Evolutionary conservation across 768 basidiomycete species (phyloP).

Genomic region (Tulasnella calospora): DNA sequence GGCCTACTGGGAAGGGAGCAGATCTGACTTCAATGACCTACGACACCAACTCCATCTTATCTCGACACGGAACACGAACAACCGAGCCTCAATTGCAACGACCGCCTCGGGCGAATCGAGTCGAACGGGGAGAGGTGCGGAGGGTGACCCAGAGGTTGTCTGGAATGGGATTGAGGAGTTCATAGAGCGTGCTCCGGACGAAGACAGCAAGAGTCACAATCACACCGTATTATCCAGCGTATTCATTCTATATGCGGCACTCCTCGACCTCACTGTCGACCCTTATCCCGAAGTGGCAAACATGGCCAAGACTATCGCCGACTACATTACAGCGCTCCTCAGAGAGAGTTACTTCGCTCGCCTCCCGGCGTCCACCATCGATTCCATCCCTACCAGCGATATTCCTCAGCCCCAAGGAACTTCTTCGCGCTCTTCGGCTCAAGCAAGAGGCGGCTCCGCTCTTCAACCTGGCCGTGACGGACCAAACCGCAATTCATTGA

Average conservation of each 20-base stretch:
- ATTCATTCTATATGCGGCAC: slow-evolving; percentile 83
- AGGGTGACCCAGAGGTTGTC: slow-evolving; percentile 27
- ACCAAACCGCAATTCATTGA: slow-evolving; percentile 23
- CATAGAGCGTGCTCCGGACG: slow-evolving; percentile 31
- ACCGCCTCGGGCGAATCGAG: neutral
- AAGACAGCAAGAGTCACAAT: slow-evolving; percentile 66
- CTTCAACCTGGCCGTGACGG: neutral
- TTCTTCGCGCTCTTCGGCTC: neutral
- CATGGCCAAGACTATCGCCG: slow-evolving; percentile 83
- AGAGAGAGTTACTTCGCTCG: slow-evolving; percentile 82
- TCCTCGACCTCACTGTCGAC: slow-evolving; percentile 88
- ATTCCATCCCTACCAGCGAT: slow-evolving; percentile 42
- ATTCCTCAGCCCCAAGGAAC: neutral
- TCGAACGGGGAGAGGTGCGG: slow-evolving; percentile 12
- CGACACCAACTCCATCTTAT: slow-evolving; percentile 2
- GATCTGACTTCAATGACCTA: neutral
- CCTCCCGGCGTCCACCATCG: slow-evolving; percentile 62
- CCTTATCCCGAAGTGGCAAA: slow-evolving; percentile 90
- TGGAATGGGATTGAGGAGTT: slow-evolving; percentile 18
- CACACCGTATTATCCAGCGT: slow-evolving; percentile 83
- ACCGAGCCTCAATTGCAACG: neutral
- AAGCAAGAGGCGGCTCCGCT: neutral
- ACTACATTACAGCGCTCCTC: slow-evolving; percentile 86
- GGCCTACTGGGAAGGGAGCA: slow-evolving; percentile 93
- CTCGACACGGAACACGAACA: neutral